phyloP scores from a whole-genome alignment of 192 early-diverging fungal species.

The Paraglomus brasilianum region DNA sequence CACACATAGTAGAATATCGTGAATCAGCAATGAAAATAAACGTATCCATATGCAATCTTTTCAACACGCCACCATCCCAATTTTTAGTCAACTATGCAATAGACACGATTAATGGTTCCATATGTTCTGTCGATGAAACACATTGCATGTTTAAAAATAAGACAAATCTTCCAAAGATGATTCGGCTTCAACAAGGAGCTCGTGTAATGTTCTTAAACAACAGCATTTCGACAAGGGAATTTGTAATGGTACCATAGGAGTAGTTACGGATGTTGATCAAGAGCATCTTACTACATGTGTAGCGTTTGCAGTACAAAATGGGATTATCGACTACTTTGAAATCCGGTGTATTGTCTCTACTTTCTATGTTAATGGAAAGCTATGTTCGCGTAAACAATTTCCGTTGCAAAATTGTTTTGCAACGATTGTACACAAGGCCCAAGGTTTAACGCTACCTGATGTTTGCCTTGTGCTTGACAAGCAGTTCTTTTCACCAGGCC shows the following conservation, averaged over 20 bases:
- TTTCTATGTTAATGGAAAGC: not conserved
- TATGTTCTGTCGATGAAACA: not conserved
- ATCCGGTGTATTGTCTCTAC: too few species aligned
- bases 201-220: constrained; percentile 6
- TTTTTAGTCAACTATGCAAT: not conserved
- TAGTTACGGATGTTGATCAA: not conserved
- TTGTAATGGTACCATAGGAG: not conserved
- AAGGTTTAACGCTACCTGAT: constrained; percentile 1
- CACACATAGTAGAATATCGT: too few species aligned
- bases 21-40: not conserved
- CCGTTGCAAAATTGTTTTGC: constrained; percentile 14
- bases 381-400: not conserved
- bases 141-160: not conserved
- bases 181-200: not conserved
- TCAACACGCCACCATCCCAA: too few species aligned
- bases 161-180: not conserved
- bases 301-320: too few species aligned
- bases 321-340: too few species aligned
- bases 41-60: not conserved
- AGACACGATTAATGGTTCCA: not conserved
- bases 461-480: not conserved
- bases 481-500: not conserved
- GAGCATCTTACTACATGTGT: too few species aligned
- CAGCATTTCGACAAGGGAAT: not conserved
- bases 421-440: not conserved